Percentiles rank a stretch among this genome's conserved stretches.
phyloP scores from a whole-genome alignment of 139 green algal species.

The Chlamydomonas sp. region DNA sequence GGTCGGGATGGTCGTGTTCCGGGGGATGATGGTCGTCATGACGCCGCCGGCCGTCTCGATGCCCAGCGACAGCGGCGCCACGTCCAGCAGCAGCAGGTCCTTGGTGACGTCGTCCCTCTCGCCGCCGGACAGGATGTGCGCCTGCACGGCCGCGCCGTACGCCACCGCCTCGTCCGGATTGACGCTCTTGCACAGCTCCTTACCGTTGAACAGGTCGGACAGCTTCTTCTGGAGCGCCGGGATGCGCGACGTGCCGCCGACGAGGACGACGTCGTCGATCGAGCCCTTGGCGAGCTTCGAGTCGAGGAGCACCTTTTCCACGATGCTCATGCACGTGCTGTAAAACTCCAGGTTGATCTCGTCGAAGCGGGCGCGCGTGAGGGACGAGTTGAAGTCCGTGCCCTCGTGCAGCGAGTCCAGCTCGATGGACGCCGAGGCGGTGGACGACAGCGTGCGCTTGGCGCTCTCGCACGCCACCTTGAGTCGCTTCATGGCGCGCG shows the following conservation, averaged over 20 bases:
- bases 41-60: constrained; percentile 79
- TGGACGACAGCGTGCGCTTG: too few species aligned
- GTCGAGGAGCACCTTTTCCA: constrained; percentile 1
- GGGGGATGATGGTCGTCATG: constrained; percentile 82
- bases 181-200: constrained; percentile 84
- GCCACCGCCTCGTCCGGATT: constrained; percentile 88
- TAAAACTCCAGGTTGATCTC: constrained; percentile 97
- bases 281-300: constrained; percentile 32
- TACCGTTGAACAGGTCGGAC: constrained; percentile 73
- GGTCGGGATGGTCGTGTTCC: constrained; percentile 76
- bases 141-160: constrained; percentile 80
- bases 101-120: constrained; percentile 30
- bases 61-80: too few species aligned
- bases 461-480: constrained; percentile 78
- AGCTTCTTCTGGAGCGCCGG: constrained; percentile 87
- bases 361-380: constrained; percentile 94
- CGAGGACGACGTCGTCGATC: constrained; percentile 86
- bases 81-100: constrained; percentile 80
- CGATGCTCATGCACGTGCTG: constrained; percentile 37
- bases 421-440: constrained; percentile 71
- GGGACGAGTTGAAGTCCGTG: constrained; percentile 91
- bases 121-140: constrained; percentile 54
- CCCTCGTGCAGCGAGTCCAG: constrained; percentile 93
- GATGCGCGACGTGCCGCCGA: constrained; percentile 91
- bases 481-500: constrained; percentile 64